A percentile compares a stretch with the other conserved stretches of the same genome.
Evolutionary conservation across 805 yeast species (phyloP).

Genomic region (Saccharomycopsis amapae): DNA sequence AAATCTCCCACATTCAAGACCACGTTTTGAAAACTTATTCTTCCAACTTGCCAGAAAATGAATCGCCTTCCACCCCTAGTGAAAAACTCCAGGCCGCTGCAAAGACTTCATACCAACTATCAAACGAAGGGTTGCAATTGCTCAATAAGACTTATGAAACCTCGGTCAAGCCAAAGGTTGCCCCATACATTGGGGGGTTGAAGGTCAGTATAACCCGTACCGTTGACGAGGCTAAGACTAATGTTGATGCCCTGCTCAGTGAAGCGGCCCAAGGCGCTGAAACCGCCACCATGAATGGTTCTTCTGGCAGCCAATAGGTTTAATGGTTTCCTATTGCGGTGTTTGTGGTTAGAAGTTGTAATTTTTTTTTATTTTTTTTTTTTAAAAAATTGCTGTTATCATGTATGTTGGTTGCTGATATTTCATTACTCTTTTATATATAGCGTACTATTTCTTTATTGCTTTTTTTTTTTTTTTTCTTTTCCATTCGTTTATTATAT

Average conservation of each 20-base stretch:
- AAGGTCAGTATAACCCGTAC: slow-evolving; percentile 13
- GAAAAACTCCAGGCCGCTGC: slow-evolving; percentile 29
- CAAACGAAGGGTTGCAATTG: slow-evolving; percentile 29
- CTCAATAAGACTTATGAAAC: slow-evolving; percentile 12
- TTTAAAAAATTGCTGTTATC: too few species aligned
- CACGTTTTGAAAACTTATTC: slow-evolving; percentile 30
- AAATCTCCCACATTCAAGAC: slow-evolving; percentile 18
- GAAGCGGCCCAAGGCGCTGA: slow-evolving; percentile 18
- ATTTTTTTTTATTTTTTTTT: too few species aligned
- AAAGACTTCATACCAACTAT: slow-evolving; percentile 32
- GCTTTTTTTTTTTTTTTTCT: too few species aligned
- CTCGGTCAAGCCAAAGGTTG: slow-evolving; percentile 22
- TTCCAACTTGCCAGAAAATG: slow-evolving; percentile 23
- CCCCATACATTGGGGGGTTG: slow-evolving; percentile 23
- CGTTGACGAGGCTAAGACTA: slow-evolving; percentile 24
- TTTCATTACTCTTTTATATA: too few species aligned
- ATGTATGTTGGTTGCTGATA: too few species aligned
- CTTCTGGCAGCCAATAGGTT: neutral
- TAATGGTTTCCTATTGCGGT: neutral
- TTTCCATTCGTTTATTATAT: too few species aligned
- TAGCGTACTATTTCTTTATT: too few species aligned
- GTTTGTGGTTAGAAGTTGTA: neutral
- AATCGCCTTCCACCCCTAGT: slow-evolving; percentile 24
- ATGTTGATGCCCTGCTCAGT: slow-evolving; percentile 24
- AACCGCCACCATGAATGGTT: slow-evolving; percentile 7